phyloP scores from a whole-genome alignment of 2,329 filamentous ascomycete species.

The Penicillium olsonii region DNA sequence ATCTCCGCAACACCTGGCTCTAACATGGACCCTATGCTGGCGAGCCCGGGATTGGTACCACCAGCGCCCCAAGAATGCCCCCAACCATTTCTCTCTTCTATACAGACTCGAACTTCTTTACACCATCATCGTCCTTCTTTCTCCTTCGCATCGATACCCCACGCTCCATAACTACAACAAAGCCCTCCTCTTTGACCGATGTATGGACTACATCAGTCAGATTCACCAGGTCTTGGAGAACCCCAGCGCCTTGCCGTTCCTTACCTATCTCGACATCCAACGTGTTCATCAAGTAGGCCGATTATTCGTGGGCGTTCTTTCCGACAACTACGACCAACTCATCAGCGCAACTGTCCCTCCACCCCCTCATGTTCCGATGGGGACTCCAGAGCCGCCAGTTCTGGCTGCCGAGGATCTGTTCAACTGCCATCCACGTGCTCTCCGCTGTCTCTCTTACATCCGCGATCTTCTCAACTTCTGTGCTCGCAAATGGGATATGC shows the following conservation, averaged over 20 bases:
- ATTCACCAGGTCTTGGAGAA: slow-evolving; percentile 68
- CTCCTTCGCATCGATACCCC: slow-evolving; percentile 73
- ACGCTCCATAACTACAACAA: slow-evolving; percentile 73
- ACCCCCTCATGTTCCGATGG: slow-evolving; percentile 31
- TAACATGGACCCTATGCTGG: slow-evolving; percentile 43
- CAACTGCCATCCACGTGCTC: slow-evolving; percentile 35
- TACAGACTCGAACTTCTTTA: slow-evolving; percentile 90
- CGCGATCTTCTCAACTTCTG: slow-evolving; percentile 36
- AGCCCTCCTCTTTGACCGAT: slow-evolving; percentile 81
- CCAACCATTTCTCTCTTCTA: slow-evolving; percentile 67
- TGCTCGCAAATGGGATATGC: slow-evolving; percentile 37
- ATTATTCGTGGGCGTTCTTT: slow-evolving; percentile 59
- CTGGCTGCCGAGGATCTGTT: slow-evolving; percentile 34
- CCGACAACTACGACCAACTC: slow-evolving; percentile 53
- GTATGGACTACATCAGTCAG: slow-evolving; percentile 75
- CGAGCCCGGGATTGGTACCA: slow-evolving; percentile 78
- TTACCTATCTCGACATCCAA: slow-evolving; percentile 86
- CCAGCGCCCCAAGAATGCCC: slow-evolving; percentile 67
- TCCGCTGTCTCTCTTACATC: slow-evolving; percentile 35
- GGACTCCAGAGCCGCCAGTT: slow-evolving; percentile 35
- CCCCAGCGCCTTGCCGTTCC: slow-evolving; percentile 63
- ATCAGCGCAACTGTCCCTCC: slow-evolving; percentile 34
- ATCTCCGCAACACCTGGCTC: slow-evolving; percentile 63
- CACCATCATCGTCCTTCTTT: slow-evolving; percentile 86
- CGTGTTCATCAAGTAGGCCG: slow-evolving; percentile 72